Evolutionary conservation across 2,329 filamentous ascomycete genomes (phyloP).

Genomic region (Venturia oleaginea): DNA sequence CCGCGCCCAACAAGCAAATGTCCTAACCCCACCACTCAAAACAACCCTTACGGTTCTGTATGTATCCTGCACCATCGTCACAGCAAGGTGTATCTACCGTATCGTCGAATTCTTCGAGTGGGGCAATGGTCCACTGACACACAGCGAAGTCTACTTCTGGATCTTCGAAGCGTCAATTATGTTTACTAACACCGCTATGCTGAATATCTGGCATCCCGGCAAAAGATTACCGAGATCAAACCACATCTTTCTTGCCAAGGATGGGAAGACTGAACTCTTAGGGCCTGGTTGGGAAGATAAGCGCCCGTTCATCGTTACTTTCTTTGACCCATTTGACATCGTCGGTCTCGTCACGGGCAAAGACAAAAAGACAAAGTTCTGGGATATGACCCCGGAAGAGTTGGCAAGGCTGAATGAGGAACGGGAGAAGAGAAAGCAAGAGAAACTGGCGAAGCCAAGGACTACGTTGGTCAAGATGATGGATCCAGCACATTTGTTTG

Average conservation of each 20-base stretch:
- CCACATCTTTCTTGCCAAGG: conserved; percentile 41
- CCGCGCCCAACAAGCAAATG: conserved; percentile 29
- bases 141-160: conserved; percentile 45
- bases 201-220: conserved; percentile 45
- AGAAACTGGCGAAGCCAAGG: conserved; percentile 5
- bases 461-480: neutral
- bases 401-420: conserved; percentile 22
- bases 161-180: conserved; percentile 46
- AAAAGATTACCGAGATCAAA: conserved; percentile 40
- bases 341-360: conserved; percentile 24
- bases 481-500: conserved; percentile 14
- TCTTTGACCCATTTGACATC: conserved; percentile 29
- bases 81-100: conserved; percentile 43
- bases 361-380: conserved; percentile 29
- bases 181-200: conserved; percentile 40
- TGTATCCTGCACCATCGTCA: conserved; percentile 38
- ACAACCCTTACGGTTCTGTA: conserved; percentile 39
- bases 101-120: conserved; percentile 41
- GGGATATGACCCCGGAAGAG: conserved; percentile 28
- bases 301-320: conserved; percentile 34
- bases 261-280: conserved; percentile 43
- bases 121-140: conserved; percentile 22
- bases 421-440: conserved; percentile 14
- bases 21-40: conserved; percentile 36
- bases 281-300: conserved; percentile 42